phyloP scores from a whole-genome alignment of 73 alveolate species.

The Paramecium biaurelia region DNA sequence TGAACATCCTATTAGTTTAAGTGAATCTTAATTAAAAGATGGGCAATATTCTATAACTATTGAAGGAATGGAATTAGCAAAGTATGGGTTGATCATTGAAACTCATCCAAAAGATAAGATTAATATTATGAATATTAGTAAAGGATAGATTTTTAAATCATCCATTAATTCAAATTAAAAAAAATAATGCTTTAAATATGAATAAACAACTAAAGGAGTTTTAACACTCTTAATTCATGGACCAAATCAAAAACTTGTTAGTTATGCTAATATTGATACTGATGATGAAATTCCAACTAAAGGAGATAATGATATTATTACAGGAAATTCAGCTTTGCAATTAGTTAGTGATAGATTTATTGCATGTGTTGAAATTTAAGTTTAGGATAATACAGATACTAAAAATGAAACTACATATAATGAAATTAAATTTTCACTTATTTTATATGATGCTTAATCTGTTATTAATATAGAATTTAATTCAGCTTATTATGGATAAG shows the following conservation, averaged over 20 bases:
- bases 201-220: background rate
- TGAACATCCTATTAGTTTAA: background rate
- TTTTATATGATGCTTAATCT: background rate
- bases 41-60: background rate
- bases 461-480: background rate
- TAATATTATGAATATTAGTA: background rate
- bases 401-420: background rate
- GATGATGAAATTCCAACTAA: background rate
- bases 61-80: background rate
- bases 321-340: background rate
- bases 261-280: background rate
- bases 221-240: background rate
- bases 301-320: background rate
- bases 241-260: background rate
- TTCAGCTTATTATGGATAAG: background rate
- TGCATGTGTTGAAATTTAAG: slow-evolving; percentile 2
- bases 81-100: background rate
- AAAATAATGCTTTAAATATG: slow-evolving; percentile 34
- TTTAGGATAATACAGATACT: background rate
- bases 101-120: background rate
- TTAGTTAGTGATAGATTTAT: background rate
- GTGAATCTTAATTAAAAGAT: background rate
- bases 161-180: background rate
- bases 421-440: background rate
- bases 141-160: background rate